Percentiles rank a stretch among this genome's conserved stretches.
phyloP scores from a whole-genome alignment of 495 filamentous ascomycete species.

The Talaromyces thailandensis region DNA sequence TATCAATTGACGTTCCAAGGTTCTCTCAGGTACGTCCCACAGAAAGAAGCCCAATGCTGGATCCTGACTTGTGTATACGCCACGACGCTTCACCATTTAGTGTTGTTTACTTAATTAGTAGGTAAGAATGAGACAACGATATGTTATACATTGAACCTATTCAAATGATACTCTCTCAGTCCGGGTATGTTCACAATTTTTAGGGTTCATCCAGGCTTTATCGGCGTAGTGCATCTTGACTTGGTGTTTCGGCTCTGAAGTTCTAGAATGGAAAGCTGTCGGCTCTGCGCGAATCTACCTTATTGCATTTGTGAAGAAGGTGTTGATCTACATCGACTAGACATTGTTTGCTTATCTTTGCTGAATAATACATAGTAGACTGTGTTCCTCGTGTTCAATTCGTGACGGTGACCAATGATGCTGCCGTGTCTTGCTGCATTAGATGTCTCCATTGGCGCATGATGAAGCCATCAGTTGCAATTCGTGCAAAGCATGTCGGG shows the following conservation, averaged over 20 bases:
- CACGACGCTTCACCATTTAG: neutral
- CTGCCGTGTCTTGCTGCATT: neutral
- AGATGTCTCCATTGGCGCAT: neutral
- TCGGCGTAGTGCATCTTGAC: neutral
- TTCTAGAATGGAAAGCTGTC: neutral
- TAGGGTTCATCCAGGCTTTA: neutral
- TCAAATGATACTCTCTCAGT: neutral
- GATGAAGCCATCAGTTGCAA: neutral
- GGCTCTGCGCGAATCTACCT: neutral
- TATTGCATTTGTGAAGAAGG: too few species aligned
- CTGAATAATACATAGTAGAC: too few species aligned
- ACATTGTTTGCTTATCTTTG: too few species aligned
- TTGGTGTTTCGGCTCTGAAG: neutral
- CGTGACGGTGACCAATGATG: neutral
- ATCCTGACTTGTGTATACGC: neutral
- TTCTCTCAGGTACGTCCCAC: neutral
- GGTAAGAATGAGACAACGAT: too few species aligned
- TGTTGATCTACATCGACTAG: too few species aligned
- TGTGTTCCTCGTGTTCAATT: neutral
- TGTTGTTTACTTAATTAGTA: neutral
- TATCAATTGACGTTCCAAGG: neutral
- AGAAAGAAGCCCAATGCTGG: neutral
- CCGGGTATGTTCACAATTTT: neutral
- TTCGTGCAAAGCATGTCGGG: neutral
- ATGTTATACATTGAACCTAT: neutral